Conservation (phyloP, 495 filamentous ascomycete genomes). For the Copromyces sp. region DNA sequence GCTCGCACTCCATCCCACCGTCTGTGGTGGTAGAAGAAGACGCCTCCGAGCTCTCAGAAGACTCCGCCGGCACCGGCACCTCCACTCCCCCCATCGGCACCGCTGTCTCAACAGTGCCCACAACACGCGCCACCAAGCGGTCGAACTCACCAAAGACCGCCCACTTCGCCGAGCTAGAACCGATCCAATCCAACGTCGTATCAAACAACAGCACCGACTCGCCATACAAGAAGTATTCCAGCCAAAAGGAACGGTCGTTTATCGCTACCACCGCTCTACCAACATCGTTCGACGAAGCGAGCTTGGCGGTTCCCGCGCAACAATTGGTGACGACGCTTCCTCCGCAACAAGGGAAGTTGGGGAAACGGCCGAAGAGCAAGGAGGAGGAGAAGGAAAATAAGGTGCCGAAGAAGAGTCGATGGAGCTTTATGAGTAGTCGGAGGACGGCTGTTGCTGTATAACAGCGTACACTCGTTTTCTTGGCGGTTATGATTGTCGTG, state of each 20-base stretch:
- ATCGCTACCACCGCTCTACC: constrained; percentile 5
- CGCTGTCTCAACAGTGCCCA: neutral
- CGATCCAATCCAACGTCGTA: constrained; percentile 14
- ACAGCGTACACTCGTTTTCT: neutral
- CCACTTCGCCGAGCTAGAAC: constrained; percentile 14
- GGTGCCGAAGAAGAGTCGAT: constrained; percentile 16
- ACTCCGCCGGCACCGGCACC: neutral
- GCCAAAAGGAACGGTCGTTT: constrained; percentile 5
- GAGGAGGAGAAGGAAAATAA: neutral
- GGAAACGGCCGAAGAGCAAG: constrained; percentile 18
- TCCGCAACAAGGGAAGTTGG: constrained; percentile 7
- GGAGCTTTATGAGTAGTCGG: constrained; percentile 15
- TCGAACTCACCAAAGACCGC: constrained; percentile 7
- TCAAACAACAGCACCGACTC: neutral
- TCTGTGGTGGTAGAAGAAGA: neutral
- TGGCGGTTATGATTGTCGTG: neutral
- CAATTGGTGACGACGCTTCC: neutral
- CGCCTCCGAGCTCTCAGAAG: neutral
- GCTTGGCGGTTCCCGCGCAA: constrained; percentile 7
- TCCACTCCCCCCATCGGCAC: neutral
- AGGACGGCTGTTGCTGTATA: constrained; percentile 14
- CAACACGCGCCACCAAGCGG: constrained; percentile 1
- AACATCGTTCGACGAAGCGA: constrained; percentile 11
- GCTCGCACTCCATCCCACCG: neutral
- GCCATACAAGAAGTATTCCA: neutral